Percentiles rank a stretch among this genome's conserved stretches.
These are phyloP conservation scores for Eucalyptus polybractea DNA, from an alignment of 345 rosid genomes.

Conservation along the genomic window DNA sequence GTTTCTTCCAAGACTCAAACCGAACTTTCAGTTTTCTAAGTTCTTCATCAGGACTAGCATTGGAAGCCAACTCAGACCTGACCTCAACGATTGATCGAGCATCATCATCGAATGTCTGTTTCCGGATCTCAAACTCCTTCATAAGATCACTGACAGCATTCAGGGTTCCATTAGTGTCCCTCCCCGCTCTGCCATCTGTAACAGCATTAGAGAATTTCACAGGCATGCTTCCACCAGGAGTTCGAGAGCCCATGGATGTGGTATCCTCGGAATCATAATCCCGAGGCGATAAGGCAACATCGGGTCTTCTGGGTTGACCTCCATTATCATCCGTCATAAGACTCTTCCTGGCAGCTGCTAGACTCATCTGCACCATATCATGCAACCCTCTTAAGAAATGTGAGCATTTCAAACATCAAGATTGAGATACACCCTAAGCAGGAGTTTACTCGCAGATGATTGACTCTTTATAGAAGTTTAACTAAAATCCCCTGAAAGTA, in stretches of 20 bases:
- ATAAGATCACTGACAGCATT: conserved; percentile 37
- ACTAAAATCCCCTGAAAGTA: not conserved
- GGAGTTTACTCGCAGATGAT: not conserved
- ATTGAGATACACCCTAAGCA: not conserved
- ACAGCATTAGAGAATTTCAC: conserved; percentile 15
- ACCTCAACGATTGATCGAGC: conserved; percentile 39
- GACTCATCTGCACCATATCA: conserved; percentile 44
- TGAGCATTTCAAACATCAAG: not conserved
- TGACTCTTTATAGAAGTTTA: not conserved
- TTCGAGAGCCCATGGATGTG: conserved; percentile 38
- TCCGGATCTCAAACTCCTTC: conserved; percentile 70
- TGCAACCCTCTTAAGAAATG: not conserved
- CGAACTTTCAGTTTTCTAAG: conserved; percentile 45
- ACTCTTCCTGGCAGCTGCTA: conserved; percentile 67
- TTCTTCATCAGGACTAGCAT: conserved; percentile 42
- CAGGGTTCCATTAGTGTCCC: conserved; percentile 48
- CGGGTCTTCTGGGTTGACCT: conserved; percentile 39
- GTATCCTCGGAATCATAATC: conserved; percentile 67
- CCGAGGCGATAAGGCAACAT: conserved; percentile 38
- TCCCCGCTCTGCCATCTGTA: conserved; percentile 24
- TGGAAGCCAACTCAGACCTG: conserved; percentile 17
- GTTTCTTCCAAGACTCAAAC: conserved; percentile 87
- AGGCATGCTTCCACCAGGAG: conserved; percentile 58
- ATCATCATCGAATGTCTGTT: conserved; percentile 55
- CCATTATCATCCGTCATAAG: conserved; percentile 41